phyloP scores from a whole-genome alignment of 768 basidiomycete genomes.

The Leccinum disarticulatum region DNA sequence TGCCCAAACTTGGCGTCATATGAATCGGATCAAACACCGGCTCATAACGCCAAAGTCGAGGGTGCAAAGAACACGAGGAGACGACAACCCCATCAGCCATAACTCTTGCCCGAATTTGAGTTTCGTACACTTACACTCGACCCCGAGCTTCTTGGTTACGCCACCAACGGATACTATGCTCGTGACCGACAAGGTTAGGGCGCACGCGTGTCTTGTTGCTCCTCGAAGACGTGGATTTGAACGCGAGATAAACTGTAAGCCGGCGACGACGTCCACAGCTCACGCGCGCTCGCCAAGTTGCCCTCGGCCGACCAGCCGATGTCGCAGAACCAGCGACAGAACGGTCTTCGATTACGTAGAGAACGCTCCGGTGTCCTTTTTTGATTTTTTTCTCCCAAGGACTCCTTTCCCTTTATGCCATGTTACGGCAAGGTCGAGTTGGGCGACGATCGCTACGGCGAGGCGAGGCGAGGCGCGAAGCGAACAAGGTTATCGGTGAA shows the following conservation, averaged over 20 bases:
- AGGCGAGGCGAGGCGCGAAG: background rate
- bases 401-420: background rate
- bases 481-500: background rate
- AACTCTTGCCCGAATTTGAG: background rate
- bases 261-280: background rate
- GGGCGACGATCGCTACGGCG: constrained; percentile 1
- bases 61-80: constrained; percentile 3
- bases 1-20: constrained; percentile 3
- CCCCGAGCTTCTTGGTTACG: background rate
- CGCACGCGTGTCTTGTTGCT: background rate
- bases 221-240: background rate
- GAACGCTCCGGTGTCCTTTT: background rate
- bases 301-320: constrained; percentile 5
- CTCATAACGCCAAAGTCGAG: constrained; percentile 5
- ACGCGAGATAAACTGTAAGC: background rate
- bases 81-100: background rate
- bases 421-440: background rate
- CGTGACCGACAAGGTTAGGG: background rate
- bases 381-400: background rate
- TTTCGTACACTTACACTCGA: constrained; percentile 9
- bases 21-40: constrained; percentile 11
- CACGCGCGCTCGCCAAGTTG: background rate
- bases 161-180: background rate
- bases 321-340: background rate
- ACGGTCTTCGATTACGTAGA: constrained; percentile 22